Percentiles rank a stretch among this genome's conserved stretches.
Conservation (phyloP, 2,329 filamentous ascomycete species). For the Microdochium bolleyi region DNA sequence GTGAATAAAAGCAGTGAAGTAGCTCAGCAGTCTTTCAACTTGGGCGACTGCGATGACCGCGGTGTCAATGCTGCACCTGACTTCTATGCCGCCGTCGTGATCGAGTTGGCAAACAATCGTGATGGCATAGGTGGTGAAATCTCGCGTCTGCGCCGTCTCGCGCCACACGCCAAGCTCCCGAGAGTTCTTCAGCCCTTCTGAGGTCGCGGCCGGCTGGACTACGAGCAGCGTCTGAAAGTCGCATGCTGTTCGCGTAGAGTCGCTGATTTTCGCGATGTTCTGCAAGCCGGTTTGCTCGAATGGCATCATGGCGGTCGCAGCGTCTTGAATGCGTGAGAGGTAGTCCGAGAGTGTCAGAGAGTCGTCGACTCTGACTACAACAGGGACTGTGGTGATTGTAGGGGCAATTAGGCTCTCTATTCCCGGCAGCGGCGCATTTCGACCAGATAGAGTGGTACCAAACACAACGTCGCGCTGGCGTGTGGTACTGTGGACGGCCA, state of each 20-base stretch:
- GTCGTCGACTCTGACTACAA: neutral
- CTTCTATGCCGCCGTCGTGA: neutral
- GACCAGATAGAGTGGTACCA: conserved; percentile 1
- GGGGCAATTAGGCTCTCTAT: conserved; percentile 1
- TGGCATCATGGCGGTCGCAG: neutral
- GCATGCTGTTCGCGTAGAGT: neutral
- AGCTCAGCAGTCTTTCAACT: neutral
- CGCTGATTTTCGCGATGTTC: neutral
- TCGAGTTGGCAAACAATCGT: neutral
- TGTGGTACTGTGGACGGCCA: neutral
- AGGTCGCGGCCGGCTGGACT: neutral
- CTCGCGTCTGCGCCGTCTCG: neutral
- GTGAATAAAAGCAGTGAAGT: neutral
- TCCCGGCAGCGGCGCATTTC: neutral
- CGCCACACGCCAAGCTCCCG: neutral
- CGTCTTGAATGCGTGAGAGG: neutral
- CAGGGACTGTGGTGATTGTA: conserved; percentile 2
- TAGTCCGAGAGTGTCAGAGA: neutral
- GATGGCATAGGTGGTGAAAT: neutral
- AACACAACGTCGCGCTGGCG: neutral
- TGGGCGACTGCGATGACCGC: neutral
- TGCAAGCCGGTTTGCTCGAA: neutral
- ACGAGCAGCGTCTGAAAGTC: neutral
- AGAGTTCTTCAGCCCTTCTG: neutral
- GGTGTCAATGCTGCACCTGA: neutral